Evolutionary conservation across 2,329 filamentous ascomycete genomes (phyloP), one percentile per base, ranked within the genome.

Genomic region (Xylaria sp.): DNA sequence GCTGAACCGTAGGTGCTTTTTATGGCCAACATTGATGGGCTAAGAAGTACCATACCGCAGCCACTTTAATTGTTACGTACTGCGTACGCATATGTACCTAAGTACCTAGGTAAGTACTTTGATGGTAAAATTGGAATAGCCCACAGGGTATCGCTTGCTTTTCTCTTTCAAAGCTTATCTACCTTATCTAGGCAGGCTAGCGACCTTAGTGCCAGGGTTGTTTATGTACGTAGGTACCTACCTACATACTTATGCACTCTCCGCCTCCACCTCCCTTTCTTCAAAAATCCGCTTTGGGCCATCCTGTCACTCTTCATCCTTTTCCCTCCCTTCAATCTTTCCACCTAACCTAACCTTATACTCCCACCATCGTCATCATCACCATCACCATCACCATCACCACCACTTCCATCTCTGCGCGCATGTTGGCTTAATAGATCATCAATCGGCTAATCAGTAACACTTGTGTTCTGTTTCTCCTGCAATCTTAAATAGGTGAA

Each of bases 221-320:
- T 51, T 33, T 51, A 51, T n/a, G n/a, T n/a, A n/a, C n/a, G n/a
- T n/a, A n/a, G n/a, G n/a, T n/a, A n/a, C n/a, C n/a, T n/a, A n/a
- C n/a, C n/a, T n/a, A n/a, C n/a, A n/a, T n/a, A n/a, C n/a, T n/a
- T n/a, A n/a, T 27, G 49, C 25, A 27, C 31, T 22, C 45, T 47
- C 62, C 58, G 33, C 61, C 66, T 69, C 61, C 64, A 56, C 61
- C 53, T 63, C 63, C 58, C 65, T 66, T 54, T 68, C 53, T 61
- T 59, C 45, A 61, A 68, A 63, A 65, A 51, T 65, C 65, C 65
- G 62, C 58, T 60, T 65, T 63, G 44, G 47, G 62, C 44, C 63
- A 54, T 38, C 45, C 55, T 57, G 55, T 29, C 59, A 5, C 39
- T 33, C 53, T 20, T 55, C 36, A 29, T 5, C 51, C 15, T 61